phyloP scores from a whole-genome alignment of 371 early-diverging fungal genomes.

The Rhizopus microsporus region DNA sequence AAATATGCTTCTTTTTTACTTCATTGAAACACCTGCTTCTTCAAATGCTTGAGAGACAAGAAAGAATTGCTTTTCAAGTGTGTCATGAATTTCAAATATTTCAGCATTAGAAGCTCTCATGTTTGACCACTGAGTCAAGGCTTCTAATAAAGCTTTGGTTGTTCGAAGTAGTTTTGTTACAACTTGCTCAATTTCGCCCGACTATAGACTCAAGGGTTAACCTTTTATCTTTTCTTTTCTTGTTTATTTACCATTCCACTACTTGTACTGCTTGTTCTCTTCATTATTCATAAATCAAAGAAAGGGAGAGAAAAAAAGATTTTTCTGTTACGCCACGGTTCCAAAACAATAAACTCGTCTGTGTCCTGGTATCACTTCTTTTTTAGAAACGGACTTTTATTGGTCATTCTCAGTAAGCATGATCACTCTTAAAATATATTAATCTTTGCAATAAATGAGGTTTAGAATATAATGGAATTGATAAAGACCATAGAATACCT shows the following conservation, averaged over 20 bases:
- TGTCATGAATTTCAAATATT: slow-evolving; percentile 59
- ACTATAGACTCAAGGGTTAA: slow-evolving; percentile 16
- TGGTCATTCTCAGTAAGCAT: background rate
- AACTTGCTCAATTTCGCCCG: slow-evolving; percentile 60
- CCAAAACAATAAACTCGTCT: too few relatives aligned
- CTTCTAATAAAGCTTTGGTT: slow-evolving; percentile 60
- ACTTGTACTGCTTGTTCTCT: slow-evolving; percentile 17
- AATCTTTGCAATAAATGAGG: too few relatives aligned
- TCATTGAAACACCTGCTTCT: slow-evolving; percentile 54
- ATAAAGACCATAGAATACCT: too few relatives aligned
- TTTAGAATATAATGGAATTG: too few relatives aligned
- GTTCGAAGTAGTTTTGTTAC: slow-evolving; percentile 63
- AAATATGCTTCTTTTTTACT: slow-evolving; percentile 33
- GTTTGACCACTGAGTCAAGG: slow-evolving; percentile 60
- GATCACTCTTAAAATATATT: too few relatives aligned
- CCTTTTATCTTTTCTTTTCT: background rate
- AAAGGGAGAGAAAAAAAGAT: slow-evolving; percentile 9
- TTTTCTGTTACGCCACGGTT: background rate
- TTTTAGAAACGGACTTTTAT: background rate
- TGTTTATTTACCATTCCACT: slow-evolving; percentile 22
- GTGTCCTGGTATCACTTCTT: background rate
- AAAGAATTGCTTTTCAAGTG: slow-evolving; percentile 59
- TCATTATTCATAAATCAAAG: slow-evolving; percentile 16
- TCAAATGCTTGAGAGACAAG: slow-evolving; percentile 58
- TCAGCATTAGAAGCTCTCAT: slow-evolving; percentile 46